These are phyloP conservation scores for Akanthomyces dipterigenus DNA, from an alignment of 2,329 filamentous ascomycete species.

Conservation along the genomic window DNA sequence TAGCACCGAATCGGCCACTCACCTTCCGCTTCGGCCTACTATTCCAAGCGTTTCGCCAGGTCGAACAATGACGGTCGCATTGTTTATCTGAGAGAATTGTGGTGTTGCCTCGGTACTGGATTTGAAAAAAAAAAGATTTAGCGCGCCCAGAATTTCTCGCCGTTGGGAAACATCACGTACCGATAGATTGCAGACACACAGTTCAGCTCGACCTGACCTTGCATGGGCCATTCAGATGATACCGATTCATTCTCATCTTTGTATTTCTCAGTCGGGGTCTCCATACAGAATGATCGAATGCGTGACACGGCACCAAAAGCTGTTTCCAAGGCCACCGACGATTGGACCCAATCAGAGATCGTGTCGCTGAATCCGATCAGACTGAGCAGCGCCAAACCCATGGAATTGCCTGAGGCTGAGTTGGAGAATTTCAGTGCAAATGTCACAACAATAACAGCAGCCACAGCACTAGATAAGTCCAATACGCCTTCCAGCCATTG, in stretches of 20 bases:
- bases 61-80: background rate
- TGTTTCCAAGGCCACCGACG: background rate
- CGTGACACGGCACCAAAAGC: background rate
- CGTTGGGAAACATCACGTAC: background rate
- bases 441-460: background rate
- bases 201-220: background rate
- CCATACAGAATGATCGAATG: background rate
- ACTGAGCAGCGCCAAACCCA: background rate
- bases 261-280: background rate
- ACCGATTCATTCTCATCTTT: background rate
- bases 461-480: constrained; percentile 25
- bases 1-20: no score
- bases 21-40: constrained; percentile 3
- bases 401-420: background rate
- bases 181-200: background rate
- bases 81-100: background rate
- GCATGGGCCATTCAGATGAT: background rate
- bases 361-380: background rate
- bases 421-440: background rate
- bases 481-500: constrained; percentile 46
- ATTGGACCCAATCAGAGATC: background rate
- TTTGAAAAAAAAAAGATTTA: no score
- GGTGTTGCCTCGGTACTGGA: background rate
- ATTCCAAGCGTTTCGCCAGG: constrained; percentile 4
- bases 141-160: no score